Conservation (phyloP, 805 yeast genomes). For the Lipomyces sp. region DNA sequence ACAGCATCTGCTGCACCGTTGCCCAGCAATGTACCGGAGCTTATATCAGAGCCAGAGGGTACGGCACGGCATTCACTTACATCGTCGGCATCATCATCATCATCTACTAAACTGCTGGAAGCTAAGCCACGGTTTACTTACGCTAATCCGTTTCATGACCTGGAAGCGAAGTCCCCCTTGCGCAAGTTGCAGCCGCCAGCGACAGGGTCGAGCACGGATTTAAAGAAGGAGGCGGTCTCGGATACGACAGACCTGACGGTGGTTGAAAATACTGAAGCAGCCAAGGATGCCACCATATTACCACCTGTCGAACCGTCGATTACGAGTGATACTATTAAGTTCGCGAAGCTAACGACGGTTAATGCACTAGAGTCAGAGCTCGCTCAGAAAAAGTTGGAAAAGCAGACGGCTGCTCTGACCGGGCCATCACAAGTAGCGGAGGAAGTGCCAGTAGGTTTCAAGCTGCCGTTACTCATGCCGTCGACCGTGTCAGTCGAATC, state of each 20-base stretch:
- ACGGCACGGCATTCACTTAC: neutral
- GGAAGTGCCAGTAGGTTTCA: constrained; percentile 12
- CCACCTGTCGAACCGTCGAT: constrained; percentile 16
- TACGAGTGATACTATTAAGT: constrained; percentile 10
- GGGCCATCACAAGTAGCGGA: neutral
- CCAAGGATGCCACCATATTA: neutral
- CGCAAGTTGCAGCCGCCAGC: constrained; percentile 7
- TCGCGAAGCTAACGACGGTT: neutral
- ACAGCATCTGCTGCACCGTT: neutral
- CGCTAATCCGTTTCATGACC: constrained; percentile 28
- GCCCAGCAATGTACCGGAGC: neutral
- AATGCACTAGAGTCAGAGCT: neutral
- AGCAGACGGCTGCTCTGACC: neutral
- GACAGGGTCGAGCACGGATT: neutral
- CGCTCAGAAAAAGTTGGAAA: neutral
- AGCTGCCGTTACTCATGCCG: constrained; percentile 14
- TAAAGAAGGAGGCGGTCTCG: neutral
- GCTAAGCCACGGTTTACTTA: constrained; percentile 29
- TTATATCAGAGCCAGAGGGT: neutral
- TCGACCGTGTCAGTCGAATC: constrained; percentile 20
- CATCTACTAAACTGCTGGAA: constrained; percentile 1
- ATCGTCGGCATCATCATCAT: constrained; percentile 2
- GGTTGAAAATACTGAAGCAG: neutral
- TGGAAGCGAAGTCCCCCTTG: constrained; percentile 25
- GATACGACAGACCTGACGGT: neutral